Evolutionary conservation across 2,329 filamentous ascomycete genomes (phyloP).

Genomic region (Botrytis medusae): DNA sequence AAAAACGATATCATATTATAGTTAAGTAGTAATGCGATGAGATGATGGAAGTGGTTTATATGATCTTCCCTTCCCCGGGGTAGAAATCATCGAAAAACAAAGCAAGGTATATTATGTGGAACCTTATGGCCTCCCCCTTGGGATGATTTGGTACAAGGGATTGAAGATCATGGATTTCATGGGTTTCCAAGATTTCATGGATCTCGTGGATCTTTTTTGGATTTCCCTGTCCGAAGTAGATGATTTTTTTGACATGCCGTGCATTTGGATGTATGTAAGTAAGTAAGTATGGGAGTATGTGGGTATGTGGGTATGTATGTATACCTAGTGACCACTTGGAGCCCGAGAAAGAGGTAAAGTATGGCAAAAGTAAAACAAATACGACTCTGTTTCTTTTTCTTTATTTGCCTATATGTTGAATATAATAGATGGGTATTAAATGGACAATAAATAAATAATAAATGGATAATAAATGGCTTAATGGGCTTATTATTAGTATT

Average conservation of each 20-base stretch:
- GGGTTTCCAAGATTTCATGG: no score
- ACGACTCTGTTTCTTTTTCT: no score
- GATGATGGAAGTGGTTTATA: conserved; percentile 7
- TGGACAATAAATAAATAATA: no score
- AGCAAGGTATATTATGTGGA: conserved; percentile 12
- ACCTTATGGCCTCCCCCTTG: conserved; percentile 14
- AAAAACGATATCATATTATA: conserved; percentile 23
- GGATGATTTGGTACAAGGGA: not conserved
- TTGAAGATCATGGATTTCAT: conserved; percentile 1
- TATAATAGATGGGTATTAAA: no score
- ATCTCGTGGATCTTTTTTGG: not conserved
- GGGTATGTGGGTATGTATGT: no score
- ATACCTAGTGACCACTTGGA: not conserved
- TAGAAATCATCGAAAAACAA: conserved; percentile 7
- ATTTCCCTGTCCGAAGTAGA: not conserved
- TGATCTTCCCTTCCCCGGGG: not conserved
- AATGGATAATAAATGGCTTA: no score
- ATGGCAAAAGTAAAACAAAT: conserved; percentile 15
- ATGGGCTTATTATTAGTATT: no score
- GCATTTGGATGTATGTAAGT: not conserved
- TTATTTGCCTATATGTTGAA: no score
- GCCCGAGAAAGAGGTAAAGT: conserved; percentile 19
- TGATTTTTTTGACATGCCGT: conserved; percentile 15
- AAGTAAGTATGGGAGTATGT: no score
- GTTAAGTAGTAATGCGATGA: not conserved